phyloP scores from a whole-genome alignment of 176 grass and related monocot species.

The Oryza meridionalis region DNA sequence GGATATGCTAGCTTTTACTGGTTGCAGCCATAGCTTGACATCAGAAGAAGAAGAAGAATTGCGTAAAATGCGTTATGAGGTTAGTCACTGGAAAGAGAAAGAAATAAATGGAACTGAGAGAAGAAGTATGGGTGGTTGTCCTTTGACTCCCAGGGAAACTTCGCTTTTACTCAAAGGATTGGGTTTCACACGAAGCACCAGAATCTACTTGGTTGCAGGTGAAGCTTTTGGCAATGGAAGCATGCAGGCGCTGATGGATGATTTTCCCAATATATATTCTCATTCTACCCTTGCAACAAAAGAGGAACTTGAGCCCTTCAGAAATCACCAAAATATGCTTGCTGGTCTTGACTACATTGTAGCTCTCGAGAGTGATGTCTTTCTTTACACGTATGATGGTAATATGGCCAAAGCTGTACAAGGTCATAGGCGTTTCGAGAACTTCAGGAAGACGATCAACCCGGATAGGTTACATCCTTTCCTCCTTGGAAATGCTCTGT shows the following conservation, averaged over 20 bases:
- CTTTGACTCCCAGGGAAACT: constrained; percentile 92
- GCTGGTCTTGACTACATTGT: constrained; percentile 94
- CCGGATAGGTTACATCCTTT: constrained; percentile 74
- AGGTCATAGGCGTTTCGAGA: constrained; percentile 85
- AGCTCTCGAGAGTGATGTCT: constrained; percentile 88
- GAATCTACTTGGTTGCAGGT: constrained; percentile 95
- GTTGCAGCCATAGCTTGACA: constrained; percentile 81
- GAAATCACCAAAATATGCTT: constrained; percentile 96
- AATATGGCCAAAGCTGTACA: constrained; percentile 99
- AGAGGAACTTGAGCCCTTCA: constrained; percentile 78
- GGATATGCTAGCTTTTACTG: constrained; percentile 99
- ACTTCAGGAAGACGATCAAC: constrained; percentile 94
- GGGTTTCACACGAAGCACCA: constrained; percentile 66
- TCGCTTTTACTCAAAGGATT: constrained; percentile 85
- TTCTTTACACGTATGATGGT: constrained; percentile 95
- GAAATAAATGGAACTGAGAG: constrained; percentile 93
- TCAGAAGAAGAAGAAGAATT: constrained; percentile 75
- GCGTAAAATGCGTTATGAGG: constrained; percentile 84
- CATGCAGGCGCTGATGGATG: constrained; percentile 68
- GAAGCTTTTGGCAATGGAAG: constrained; percentile 96
- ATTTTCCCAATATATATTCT: constrained; percentile 89
- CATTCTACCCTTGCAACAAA: constrained; percentile 76
- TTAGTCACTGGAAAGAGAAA: constrained; percentile 98
- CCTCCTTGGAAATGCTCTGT: constrained; percentile 1
- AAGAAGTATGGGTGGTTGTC: constrained; percentile 81